Evolutionary conservation across 805 yeast genomes (phyloP), one percentile per base, ranked within the genome.

Genomic region (Ogataea parapolymorpha): DNA sequence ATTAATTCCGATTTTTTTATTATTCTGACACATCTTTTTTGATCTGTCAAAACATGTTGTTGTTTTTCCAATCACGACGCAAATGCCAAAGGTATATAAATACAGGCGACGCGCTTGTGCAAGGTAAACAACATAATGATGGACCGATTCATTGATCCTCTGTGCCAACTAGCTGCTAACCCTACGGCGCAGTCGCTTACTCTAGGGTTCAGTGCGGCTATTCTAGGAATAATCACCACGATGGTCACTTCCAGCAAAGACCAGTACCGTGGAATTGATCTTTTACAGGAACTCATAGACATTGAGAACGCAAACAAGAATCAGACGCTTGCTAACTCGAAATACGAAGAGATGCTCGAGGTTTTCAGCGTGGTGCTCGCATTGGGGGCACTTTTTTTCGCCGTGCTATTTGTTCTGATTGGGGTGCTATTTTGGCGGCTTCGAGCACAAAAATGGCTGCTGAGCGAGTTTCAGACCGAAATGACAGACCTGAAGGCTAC

Each of bases 161-260:
- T 45, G 8, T 14, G 42, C 15, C 26, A 32, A 12, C 22, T 50
- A 18, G 42, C 41, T 0, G 18, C 51, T 1, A 45, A 35, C 22
- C 53, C 51, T 2, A 34, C 48, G 1, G 45, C 48, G 4, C 51
- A 51, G 31, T 45, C 49, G 2, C 35, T 51, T 12, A 43, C 51
- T 1, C 24, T 51, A 11, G 55, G 55, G 3, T 36, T 49, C 20
- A 44, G 53, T 14, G 51, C 53, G 7, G 52, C 55, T 6, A 38
- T 51, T 5, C 29, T 51, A 9, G 53, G 53, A 8, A 32, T 51
- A 22, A n/a, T 51, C 37, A 43, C 51, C 11, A 43, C 46, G 8
- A 14, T 49, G 16, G n/a, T 51, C 10, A 46, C 41, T 7, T 35
- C 36, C 15, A 20, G 35, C 8, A 45, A 35, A 16, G 36, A 35